phyloP scores from a whole-genome alignment of 139 green algal species.

The Closterium sp. region DNA sequence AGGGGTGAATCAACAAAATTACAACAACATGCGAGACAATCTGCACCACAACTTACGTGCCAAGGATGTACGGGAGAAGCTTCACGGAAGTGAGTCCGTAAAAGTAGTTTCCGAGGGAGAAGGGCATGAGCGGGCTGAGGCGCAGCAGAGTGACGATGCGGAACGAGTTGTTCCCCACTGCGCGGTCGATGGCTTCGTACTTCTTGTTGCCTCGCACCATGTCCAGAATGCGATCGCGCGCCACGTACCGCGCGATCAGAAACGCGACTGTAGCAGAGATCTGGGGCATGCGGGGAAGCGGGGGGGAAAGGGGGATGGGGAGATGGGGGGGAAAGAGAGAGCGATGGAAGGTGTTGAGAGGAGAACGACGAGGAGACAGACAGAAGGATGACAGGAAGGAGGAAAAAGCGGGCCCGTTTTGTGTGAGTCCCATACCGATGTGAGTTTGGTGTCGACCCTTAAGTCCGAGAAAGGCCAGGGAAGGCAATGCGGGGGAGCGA shows the following conservation, averaged over 20 bases:
- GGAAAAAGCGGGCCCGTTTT: no score
- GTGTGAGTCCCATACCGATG: no score
- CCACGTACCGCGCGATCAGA: constrained; percentile 87
- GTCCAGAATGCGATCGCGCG: constrained; percentile 75
- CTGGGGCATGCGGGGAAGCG: neutral
- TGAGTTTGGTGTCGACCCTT: no score
- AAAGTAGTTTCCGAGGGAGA: constrained; percentile 80
- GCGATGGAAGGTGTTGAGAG: neutral
- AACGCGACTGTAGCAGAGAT: constrained; percentile 80
- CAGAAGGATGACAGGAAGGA: no score
- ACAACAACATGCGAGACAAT: no score
- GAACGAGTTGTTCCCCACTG: constrained; percentile 85
- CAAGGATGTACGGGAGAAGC: constrained; percentile 75
- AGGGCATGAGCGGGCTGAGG: constrained; percentile 84
- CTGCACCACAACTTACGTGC: constrained; percentile 55
- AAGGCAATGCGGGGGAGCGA: neutral
- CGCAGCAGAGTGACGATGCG: constrained; percentile 89
- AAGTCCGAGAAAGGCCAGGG: neutral
- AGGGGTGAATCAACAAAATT: no score
- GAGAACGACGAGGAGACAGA: no score
- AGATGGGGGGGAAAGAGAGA: neutral
- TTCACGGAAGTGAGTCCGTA: constrained; percentile 89
- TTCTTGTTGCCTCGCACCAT: constrained; percentile 59
- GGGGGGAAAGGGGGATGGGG: neutral
- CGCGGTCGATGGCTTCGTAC: constrained; percentile 78